phyloP scores from a whole-genome alignment of 2,329 filamentous ascomycete species.

The Aspergillus carbonarius region DNA sequence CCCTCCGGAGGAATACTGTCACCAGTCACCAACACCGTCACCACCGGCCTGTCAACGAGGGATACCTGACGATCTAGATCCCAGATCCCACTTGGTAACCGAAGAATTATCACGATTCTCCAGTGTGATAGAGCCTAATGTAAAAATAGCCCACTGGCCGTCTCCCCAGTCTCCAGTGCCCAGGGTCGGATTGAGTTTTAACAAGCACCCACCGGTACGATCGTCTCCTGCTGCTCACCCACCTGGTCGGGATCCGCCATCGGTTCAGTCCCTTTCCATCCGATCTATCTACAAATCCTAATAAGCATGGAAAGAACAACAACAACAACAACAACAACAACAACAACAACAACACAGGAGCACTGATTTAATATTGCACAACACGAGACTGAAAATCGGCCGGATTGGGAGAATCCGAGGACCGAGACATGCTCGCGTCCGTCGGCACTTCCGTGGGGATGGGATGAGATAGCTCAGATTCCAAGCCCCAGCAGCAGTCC shows the following conservation, averaged over 20 bases:
- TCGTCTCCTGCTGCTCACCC: slow-evolving; percentile 29
- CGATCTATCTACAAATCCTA: too few relatives aligned
- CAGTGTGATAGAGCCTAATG: neutral
- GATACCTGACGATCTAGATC: neutral
- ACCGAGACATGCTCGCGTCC: neutral
- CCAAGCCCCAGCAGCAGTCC: neutral
- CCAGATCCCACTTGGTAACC: neutral
- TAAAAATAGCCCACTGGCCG: neutral
- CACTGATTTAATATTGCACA: neutral
- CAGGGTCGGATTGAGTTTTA: slow-evolving; percentile 32
- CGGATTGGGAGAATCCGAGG: neutral
- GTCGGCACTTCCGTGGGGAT: neutral
- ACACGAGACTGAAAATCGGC: neutral
- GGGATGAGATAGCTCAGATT: neutral
- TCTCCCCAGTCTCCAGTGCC: slow-evolving; percentile 3
- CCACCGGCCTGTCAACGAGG: neutral
- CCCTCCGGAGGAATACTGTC: slow-evolving; percentile 4
- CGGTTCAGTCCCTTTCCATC: neutral
- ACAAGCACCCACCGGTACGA: slow-evolving; percentile 34
- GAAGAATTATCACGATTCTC: neutral
- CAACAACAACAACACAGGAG: too few relatives aligned
- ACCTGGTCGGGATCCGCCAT: slow-evolving; percentile 27
- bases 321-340: too few relatives aligned
- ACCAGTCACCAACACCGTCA: neutral
- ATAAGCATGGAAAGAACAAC: neutral